These are phyloP conservation scores for Penicillium antarcticum DNA, from an alignment of 495 filamentous ascomycete species.

Conservation along the genomic window DNA sequence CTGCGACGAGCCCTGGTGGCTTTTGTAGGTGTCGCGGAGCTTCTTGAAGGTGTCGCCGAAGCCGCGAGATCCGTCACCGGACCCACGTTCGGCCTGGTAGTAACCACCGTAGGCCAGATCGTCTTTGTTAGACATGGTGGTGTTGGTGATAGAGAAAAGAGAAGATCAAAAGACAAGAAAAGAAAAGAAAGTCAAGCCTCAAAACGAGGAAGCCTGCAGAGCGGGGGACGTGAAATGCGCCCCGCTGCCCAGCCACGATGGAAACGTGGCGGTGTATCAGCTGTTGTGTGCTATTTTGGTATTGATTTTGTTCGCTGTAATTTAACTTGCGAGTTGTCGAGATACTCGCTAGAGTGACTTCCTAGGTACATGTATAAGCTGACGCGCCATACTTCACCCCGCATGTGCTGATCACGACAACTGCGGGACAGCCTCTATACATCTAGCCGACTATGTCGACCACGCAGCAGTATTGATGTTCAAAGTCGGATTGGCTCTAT, in stretches of 20 bases:
- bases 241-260: conserved; percentile 26
- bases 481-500: too few relatives aligned
- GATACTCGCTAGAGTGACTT: too few relatives aligned
- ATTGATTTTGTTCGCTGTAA: too few relatives aligned
- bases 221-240: conserved; percentile 17
- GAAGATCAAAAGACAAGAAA: conserved; percentile 1
- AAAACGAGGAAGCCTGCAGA: conserved; percentile 3
- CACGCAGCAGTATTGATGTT: too few relatives aligned
- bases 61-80: conserved; percentile 41
- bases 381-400: too few relatives aligned
- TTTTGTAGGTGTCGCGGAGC: conserved; percentile 43
- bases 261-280: conserved; percentile 17
- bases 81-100: conserved; percentile 31
- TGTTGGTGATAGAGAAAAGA: background rate
- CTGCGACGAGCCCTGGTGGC: conserved; percentile 21
- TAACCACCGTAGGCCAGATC: conserved; percentile 59
- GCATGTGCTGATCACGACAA: too few relatives aligned
- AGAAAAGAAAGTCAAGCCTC: background rate
- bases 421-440: too few relatives aligned
- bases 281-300: too few relatives aligned
- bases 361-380: too few relatives aligned
- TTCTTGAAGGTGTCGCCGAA: conserved; percentile 54
- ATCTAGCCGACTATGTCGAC: too few relatives aligned
- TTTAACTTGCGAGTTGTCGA: too few relatives aligned
- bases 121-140: conserved; percentile 42